phyloP scores from a whole-genome alignment of 1,284 basidiomycete species.

The Fistulina hepatica region DNA sequence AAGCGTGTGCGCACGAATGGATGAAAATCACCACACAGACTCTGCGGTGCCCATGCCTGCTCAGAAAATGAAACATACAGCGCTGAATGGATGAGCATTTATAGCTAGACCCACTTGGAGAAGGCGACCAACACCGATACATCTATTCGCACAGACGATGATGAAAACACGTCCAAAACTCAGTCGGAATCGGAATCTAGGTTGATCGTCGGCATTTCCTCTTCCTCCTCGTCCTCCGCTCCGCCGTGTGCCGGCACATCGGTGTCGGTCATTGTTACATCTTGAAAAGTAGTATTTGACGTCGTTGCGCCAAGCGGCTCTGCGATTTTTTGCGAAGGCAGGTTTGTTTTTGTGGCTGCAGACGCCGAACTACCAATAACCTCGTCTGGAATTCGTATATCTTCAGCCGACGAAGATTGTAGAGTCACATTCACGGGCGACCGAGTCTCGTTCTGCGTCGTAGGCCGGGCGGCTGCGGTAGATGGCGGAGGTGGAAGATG shows the following conservation, averaged over 20 bases:
- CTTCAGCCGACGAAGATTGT: not conserved
- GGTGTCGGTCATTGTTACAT: not conserved
- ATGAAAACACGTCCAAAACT: no score
- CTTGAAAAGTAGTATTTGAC: not conserved
- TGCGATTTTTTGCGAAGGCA: not conserved
- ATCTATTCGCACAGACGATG: no score
- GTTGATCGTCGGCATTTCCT: slow-evolving; percentile 37
- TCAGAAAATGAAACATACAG: no score
- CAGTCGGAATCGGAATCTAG: slow-evolving; percentile 39
- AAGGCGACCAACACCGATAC: no score
- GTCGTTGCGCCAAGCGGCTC: not conserved
- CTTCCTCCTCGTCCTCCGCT: slow-evolving; percentile 27
- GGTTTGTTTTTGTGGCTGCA: not conserved
- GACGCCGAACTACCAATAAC: not conserved
- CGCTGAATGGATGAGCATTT: no score
- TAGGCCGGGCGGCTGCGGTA: not conserved
- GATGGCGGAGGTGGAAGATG: not conserved
- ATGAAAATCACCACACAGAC: no score
- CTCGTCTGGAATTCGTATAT: not conserved
- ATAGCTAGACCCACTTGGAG: no score
- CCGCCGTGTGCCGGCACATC: slow-evolving; percentile 3
- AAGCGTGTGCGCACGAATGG: no score
- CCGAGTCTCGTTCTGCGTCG: not conserved
- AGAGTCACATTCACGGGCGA: no score
- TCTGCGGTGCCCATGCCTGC: no score